These are phyloP conservation scores for Starmerella khaoyaiensis DNA, from an alignment of 805 yeast species.

Conservation along the genomic window DNA sequence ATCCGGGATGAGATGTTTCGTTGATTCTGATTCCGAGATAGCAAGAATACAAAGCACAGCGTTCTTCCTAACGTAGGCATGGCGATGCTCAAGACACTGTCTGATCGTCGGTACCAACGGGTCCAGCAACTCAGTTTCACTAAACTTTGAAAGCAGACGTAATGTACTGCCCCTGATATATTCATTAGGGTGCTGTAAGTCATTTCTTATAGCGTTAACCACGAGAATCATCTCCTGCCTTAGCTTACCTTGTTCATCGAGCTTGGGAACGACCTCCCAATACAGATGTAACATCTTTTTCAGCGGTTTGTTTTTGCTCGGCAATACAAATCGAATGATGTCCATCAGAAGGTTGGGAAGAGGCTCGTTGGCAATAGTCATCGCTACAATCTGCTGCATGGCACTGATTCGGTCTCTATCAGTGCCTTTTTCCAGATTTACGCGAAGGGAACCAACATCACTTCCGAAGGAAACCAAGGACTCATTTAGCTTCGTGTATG, in stretches of 20 bases:
- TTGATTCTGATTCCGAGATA: conserved; percentile 49
- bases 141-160: conserved; percentile 78
- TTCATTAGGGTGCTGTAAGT: conserved; percentile 95
- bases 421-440: conserved; percentile 70
- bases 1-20: conserved; percentile 85
- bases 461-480: conserved; percentile 7
- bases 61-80: conserved; percentile 94
- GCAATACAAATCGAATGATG: conserved; percentile 93
- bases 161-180: conserved; percentile 90
- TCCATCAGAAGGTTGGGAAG: conserved; percentile 92
- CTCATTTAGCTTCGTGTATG: conserved; percentile 17
- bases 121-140: conserved; percentile 87
- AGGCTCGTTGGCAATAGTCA: conserved; percentile 85
- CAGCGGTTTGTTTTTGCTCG: conserved; percentile 77
- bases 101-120: conserved; percentile 90
- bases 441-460: conserved; percentile 55
- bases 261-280: conserved; percentile 96
- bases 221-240: conserved; percentile 98
- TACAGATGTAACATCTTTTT: conserved; percentile 87
- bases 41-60: conserved; percentile 86
- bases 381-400: conserved; percentile 74
- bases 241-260: conserved; percentile 76
- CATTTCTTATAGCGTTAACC: conserved; percentile 95
- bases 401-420: conserved; percentile 80
- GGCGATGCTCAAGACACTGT: conserved; percentile 86